Evolutionary conservation across 2,329 filamentous ascomycete species (phyloP), one percentile per base, ranked within the genome.

Genomic region (Paraphaeosphaeria minitans): DNA sequence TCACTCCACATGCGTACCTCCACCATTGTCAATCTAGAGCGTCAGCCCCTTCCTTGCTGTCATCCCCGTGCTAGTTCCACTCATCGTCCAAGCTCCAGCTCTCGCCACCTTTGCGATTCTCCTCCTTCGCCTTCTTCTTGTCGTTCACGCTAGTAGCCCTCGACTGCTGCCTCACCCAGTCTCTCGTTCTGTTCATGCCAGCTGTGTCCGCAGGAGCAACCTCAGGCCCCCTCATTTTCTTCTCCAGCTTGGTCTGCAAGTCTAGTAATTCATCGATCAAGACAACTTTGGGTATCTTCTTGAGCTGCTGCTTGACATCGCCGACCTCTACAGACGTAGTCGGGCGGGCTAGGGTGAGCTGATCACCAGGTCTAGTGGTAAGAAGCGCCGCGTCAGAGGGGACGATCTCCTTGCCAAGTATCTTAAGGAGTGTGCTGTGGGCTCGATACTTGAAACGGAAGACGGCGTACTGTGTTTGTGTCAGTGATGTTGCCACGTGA

Each of bases 361-460:
- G 24, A 21, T 37, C 41, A 13, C 10, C 22, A 42, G 55, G 29
- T 22, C 46, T 21, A 21, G 27, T 21, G n/a, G 19, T n/a, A 51
- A 50, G 39, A 31, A 37, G 33, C 33, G 42, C 6, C 22, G 45
- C 14, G n/a, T 42, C 37, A 22, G 50, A 29, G 12, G 50, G 50
- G 10, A 53, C 50, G 50, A 61, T 31, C 1, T 31, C 42, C 5
- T 37, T 42, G 33, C 61, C 63, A 48, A 79, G 65, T 33, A 80
- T 73, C 43, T 69, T 62, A 60, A 74, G 68, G 33, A 82, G 63
- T 16, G 69, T 57, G 2, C 49, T 53, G 48, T 57, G 57, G 19
- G 71, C 76, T 2, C 80, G 75, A 58, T 82, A 82, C 54, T 79
- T 79, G 75, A 82, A 83, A n/a, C 74, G 73, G 65, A 83, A 82